Percentiles rank a stretch among this genome's conserved stretches.
phyloP scores from a whole-genome alignment of 2,329 filamentous ascomycete genomes.

The Aschersonia sp. region DNA sequence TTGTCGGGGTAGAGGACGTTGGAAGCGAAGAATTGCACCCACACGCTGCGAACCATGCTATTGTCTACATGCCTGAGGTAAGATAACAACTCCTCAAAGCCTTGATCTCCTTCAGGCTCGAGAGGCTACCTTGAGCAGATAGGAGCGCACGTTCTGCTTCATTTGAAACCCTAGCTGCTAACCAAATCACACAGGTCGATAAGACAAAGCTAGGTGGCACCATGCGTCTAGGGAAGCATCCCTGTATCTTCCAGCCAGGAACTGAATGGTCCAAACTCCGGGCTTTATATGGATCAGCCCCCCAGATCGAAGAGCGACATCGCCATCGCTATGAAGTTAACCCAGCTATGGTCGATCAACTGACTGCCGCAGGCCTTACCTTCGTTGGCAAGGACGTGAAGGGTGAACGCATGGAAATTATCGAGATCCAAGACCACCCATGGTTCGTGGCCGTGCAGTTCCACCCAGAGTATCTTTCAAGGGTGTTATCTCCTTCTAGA shows the following conservation, averaged over 20 bases:
- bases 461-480: background rate
- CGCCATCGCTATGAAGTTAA: constrained; percentile 88
- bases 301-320: constrained; percentile 57
- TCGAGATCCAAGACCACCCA: constrained; percentile 71
- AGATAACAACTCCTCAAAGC: background rate
- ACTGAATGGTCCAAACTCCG: constrained; percentile 70
- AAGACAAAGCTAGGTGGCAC: constrained; percentile 54
- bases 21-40: constrained; percentile 33
- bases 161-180: background rate
- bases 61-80: constrained; percentile 84
- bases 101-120: background rate
- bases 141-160: no score
- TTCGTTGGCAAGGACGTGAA: constrained; percentile 72
- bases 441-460: constrained; percentile 17
- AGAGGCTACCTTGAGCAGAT: no score
- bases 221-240: constrained; percentile 69
- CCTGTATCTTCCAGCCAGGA: constrained; percentile 59
- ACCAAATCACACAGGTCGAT: background rate
- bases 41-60: constrained; percentile 40
- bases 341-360: constrained; percentile 54
- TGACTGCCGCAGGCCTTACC: constrained; percentile 53
- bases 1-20: constrained; percentile 47
- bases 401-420: constrained; percentile 67
- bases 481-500: background rate
- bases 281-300: constrained; percentile 50